Evolutionary conservation across 306 rosid genomes (phyloP).

Genomic region (Cicer judaicum): DNA sequence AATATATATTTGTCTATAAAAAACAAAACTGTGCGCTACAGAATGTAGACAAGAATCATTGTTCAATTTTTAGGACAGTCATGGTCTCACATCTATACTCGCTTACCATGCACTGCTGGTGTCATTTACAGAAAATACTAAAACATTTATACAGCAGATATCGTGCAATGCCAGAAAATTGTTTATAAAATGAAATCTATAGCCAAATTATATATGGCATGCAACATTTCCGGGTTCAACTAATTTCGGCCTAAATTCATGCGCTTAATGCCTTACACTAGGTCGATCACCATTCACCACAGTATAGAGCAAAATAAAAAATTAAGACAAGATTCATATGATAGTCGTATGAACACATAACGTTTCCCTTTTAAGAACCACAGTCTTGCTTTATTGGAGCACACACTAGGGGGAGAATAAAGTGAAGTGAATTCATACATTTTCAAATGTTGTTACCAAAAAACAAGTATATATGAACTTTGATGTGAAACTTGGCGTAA

Average conservation of each 20-base stretch:
- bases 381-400: conserved; percentile 13
- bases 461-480: too few relatives aligned
- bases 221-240: conserved; percentile 17
- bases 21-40: too few relatives aligned
- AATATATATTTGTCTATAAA: too few relatives aligned
- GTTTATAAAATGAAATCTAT: conserved; percentile 14
- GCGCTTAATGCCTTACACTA: background rate
- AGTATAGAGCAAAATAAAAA: conserved; percentile 5
- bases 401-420: background rate
- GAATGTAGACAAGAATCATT: conserved; percentile 15
- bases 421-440: background rate
- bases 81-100: conserved; percentile 33
- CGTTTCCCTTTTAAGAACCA: background rate
- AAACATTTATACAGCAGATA: background rate
- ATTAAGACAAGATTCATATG: conserved; percentile 6
- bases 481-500: background rate
- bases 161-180: conserved; percentile 10
- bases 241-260: conserved; percentile 19
- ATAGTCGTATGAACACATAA: conserved; percentile 9
- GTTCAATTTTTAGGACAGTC: conserved; percentile 34
- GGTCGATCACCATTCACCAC: background rate
- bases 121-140: conserved; percentile 14
- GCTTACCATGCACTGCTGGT: conserved; percentile 21
- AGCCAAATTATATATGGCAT: conserved; percentile 28
- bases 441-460: too few relatives aligned